Evolutionary conservation across 345 rosid species (phyloP).

Genomic region (Limnanthes douglasii): DNA sequence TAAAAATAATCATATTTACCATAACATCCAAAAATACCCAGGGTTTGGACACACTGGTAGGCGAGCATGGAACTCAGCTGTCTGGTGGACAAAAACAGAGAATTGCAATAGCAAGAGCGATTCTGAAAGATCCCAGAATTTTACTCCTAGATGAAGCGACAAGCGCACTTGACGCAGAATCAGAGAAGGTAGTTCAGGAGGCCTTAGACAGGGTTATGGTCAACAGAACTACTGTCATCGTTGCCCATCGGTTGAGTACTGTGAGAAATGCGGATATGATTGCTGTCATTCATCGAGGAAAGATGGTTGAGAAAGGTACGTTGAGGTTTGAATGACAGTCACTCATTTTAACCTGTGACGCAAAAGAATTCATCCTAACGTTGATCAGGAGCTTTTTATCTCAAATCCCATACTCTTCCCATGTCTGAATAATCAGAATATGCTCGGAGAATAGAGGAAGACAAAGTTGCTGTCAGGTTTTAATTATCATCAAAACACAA

Average conservation of each 20-base stretch:
- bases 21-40: constrained; percentile 3
- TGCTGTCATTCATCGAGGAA: constrained; percentile 44
- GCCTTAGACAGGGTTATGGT: constrained; percentile 48
- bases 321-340: not conserved
- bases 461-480: not conserved
- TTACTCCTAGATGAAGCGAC: constrained; percentile 67
- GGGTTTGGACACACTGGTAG: constrained; percentile 67
- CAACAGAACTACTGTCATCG: constrained; percentile 39
- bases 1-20: not conserved
- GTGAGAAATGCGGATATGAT: constrained; percentile 41
- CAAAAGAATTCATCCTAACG: no score
- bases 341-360: no score
- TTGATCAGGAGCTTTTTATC: no score
- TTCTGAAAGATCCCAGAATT: constrained; percentile 49
- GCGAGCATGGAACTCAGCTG: constrained; percentile 69
- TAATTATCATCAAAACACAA: not conserved
- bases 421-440: no score
- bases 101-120: constrained; percentile 60
- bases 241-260: constrained; percentile 49
- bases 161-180: constrained; percentile 64
- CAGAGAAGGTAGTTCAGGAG: constrained; percentile 45
- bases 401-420: no score
- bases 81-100: constrained; percentile 84
- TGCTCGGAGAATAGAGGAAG: not conserved
- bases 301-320: constrained; percentile 46